Evolutionary conservation across 805 yeast genomes (phyloP).

Genomic region (Ogataea minuta): DNA sequence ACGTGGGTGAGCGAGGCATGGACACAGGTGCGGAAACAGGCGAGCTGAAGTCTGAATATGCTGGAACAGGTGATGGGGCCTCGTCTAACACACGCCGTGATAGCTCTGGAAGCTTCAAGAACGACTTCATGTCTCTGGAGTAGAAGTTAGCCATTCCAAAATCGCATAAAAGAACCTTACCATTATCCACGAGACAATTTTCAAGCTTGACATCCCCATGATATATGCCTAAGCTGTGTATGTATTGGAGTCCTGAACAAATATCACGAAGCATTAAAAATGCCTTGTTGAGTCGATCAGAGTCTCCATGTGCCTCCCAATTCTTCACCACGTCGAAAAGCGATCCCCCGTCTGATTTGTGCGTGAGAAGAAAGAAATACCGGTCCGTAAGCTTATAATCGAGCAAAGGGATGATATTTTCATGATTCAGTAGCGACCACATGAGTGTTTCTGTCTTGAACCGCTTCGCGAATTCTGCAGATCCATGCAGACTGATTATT

Average conservation of each 20-base stretch:
- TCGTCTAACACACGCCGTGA: slow-evolving; percentile 18
- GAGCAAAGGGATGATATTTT: slow-evolving; percentile 60
- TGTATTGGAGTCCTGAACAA: slow-evolving; percentile 54
- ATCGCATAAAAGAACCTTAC: slow-evolving; percentile 67
- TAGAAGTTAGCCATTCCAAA: slow-evolving; percentile 70
- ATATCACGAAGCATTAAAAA: slow-evolving; percentile 50
- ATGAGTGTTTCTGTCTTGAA: slow-evolving; percentile 70
- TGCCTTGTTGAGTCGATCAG: slow-evolving; percentile 24
- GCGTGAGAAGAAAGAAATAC: slow-evolving; percentile 67
- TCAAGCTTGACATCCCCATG: slow-evolving; percentile 86
- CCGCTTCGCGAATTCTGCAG: slow-evolving; percentile 48
- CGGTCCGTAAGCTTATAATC: slow-evolving; percentile 59
- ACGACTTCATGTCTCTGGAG: slow-evolving; percentile 12
- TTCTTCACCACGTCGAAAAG: slow-evolving; percentile 68
- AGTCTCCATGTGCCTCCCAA: slow-evolving; percentile 48
- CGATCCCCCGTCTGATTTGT: slow-evolving; percentile 71
- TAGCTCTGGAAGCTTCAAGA: slow-evolving; percentile 14
- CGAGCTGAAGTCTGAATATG: slow-evolving; percentile 1
- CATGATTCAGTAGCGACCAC: slow-evolving; percentile 71
- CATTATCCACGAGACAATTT: slow-evolving; percentile 57
- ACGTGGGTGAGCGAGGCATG: slow-evolving; percentile 8
- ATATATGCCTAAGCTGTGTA: slow-evolving; percentile 62
- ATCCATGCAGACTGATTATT: slow-evolving; percentile 33
- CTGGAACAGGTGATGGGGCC: neutral
- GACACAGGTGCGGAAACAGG: slow-evolving; percentile 9